Conservation (phyloP, 441 rosid species). For the Flueggea neowawraea region DNA sequence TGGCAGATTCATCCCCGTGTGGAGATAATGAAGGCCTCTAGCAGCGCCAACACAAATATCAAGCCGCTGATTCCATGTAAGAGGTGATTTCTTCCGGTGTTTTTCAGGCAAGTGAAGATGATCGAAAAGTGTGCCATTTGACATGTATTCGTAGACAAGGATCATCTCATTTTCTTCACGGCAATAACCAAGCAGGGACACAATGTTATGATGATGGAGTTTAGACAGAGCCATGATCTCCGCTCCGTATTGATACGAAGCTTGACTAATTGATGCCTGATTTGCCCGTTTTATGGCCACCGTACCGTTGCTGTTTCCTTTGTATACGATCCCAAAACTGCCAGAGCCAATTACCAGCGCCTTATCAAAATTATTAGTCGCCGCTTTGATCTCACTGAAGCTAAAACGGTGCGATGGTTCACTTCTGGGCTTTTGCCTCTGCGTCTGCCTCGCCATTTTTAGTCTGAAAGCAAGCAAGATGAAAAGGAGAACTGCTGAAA, state of each 20-base stretch:
- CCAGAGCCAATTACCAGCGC: conserved; percentile 2
- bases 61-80: conserved; percentile 15
- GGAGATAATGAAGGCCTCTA: conserved; percentile 23
- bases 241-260: neutral
- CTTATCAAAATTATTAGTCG: conserved; percentile 12
- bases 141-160: conserved; percentile 11
- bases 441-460: neutral
- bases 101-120: conserved; percentile 8
- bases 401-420: conserved; percentile 1
- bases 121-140: conserved; percentile 9
- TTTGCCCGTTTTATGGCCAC: conserved; percentile 9
- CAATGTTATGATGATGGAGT: conserved; percentile 9
- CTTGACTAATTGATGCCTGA: conserved; percentile 1
- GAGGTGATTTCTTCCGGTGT: conserved; percentile 4
- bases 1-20: conserved; percentile 5
- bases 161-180: conserved; percentile 11
- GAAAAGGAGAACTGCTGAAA: neutral
- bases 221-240: conserved; percentile 12
- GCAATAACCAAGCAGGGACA: conserved; percentile 15
- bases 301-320: conserved; percentile 8
- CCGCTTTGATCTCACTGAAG: conserved; percentile 10
- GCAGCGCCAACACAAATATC: conserved; percentile 22
- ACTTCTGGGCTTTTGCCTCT: neutral
- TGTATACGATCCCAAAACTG: conserved; percentile 11
- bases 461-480: neutral